phyloP scores from a whole-genome alignment of 176 grass and related monocot genomes.

The Rhipidocladum racemiflorum region DNA sequence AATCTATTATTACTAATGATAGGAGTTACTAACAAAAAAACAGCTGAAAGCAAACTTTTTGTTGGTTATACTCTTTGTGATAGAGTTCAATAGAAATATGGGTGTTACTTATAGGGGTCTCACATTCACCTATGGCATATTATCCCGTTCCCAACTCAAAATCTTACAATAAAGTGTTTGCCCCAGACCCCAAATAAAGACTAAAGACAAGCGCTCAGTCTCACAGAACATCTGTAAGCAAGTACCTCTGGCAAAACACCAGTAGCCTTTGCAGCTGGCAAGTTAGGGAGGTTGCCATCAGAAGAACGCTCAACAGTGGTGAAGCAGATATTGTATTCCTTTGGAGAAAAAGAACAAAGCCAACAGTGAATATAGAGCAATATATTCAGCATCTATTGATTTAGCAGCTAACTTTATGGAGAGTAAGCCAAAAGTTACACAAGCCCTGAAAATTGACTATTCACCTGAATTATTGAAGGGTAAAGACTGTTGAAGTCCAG shows the following conservation, averaged over 20 bases:
- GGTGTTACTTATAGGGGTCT: not conserved
- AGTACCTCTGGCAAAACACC: conserved; percentile 97
- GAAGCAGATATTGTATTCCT: conserved; percentile 99
- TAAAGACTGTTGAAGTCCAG: conserved; percentile 98
- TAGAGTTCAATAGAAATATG: not conserved
- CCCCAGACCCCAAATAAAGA: not conserved
- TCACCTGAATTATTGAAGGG: conserved; percentile 98
- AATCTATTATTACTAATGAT: not conserved
- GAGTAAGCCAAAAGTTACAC: conserved; percentile 18
- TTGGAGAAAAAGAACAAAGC: conserved; percentile 28
- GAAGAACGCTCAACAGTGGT: conserved; percentile 81
- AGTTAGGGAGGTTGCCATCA: conserved; percentile 63
- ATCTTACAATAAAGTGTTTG: not conserved
- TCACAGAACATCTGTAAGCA: conserved; percentile 10
- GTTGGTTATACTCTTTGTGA: not conserved
- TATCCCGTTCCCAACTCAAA: not conserved
- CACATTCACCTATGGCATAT: not conserved
- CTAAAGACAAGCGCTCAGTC: not conserved
- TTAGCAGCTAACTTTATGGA: conserved; percentile 3
- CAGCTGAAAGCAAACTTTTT: not conserved
- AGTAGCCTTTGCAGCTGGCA: conserved; percentile 82
- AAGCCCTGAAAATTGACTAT: conserved; percentile 1
- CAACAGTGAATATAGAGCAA: conserved; percentile 14
- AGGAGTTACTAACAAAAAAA: not conserved
- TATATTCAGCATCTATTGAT: not conserved